Evolutionary conservation across 1,139 yeast species (phyloP).

Genomic region (Saccharomyces hybrid): DNA sequence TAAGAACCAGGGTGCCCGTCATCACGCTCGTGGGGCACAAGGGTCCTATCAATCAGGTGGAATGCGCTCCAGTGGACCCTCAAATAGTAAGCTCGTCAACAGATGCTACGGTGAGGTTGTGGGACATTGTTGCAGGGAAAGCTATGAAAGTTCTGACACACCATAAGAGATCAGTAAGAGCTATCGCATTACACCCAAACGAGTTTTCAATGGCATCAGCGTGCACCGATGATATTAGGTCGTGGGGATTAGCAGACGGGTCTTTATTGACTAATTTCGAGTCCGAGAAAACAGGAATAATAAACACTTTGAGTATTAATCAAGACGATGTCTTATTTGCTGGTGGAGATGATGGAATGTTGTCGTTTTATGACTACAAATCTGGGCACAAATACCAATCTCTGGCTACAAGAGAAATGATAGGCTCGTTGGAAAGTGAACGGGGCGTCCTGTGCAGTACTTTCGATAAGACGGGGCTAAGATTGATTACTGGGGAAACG

Average conservation of each 20-base stretch:
- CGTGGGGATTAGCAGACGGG: constrained; percentile 81
- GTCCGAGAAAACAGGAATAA: constrained; percentile 44
- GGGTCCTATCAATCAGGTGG: constrained; percentile 62
- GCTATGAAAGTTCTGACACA: constrained; percentile 61
- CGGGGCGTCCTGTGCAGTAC: constrained; percentile 63
- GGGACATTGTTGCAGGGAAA: constrained; percentile 73
- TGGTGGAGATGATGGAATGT: constrained; percentile 77
- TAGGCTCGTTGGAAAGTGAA: constrained; percentile 64
- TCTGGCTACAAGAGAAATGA: constrained; percentile 46
- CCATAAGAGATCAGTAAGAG: constrained; percentile 75
- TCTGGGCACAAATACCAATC: constrained; percentile 58
- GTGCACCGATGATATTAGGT: constrained; percentile 69
- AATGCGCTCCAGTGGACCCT: constrained; percentile 67
- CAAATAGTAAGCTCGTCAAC: constrained; percentile 76
- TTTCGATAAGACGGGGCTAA: constrained; percentile 73
- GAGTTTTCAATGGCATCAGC: constrained; percentile 77
- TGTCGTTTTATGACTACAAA: constrained; percentile 73
- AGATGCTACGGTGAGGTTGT: constrained; percentile 76
- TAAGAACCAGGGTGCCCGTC: constrained; percentile 67
- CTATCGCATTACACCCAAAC: constrained; percentile 58
- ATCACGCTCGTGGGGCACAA: constrained; percentile 79
- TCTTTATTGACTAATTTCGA: constrained; percentile 50
- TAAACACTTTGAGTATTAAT: constrained; percentile 64
- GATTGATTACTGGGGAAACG: constrained; percentile 79
- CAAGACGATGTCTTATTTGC: constrained; percentile 64